A percentile compares a stretch with the other conserved stretches of the same genome.
Evolutionary conservation across 1,139 yeast genomes (phyloP).

Genomic region (Candida frijolesensis): DNA sequence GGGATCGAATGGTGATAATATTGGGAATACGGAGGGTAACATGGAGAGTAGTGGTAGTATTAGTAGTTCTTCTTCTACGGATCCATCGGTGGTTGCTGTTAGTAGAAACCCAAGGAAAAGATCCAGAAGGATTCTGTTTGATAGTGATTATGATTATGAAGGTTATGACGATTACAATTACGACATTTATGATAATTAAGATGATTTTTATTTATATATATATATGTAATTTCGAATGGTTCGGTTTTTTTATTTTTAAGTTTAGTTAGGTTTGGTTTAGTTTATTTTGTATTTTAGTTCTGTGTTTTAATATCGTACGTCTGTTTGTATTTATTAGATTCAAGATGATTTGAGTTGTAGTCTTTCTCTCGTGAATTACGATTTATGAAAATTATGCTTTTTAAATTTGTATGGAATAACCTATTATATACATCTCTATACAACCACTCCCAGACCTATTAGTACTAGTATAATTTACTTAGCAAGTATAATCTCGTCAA

Average conservation of each 20-base stretch:
- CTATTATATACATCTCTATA: no score
- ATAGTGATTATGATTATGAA: constrained; percentile 19
- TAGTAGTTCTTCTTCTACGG: not conserved
- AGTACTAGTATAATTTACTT: not conserved
- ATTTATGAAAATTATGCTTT: no score
- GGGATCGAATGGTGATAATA: not conserved
- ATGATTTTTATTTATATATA: not conserved
- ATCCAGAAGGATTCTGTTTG: constrained; percentile 24
- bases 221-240: not conserved
- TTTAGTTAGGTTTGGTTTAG: not conserved
- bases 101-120: constrained; percentile 18
- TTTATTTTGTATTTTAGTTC: not conserved
- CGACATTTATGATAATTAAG: constrained; percentile 14
- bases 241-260: constrained; percentile 1
- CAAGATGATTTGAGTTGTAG: not conserved
- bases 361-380: no score
- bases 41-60: not conserved
- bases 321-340: constrained; percentile 3
- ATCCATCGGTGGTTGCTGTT: not conserved
- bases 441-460: not conserved
- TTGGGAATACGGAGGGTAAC: not conserved
- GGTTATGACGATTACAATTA: constrained; percentile 18
- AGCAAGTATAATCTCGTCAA: constrained; percentile 41
- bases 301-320: constrained; percentile 6
- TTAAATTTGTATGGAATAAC: no score